These are phyloP conservation scores for Phaeophleospora eucalypticola DNA, from an alignment of 2,329 filamentous ascomycete genomes.

Conservation along the genomic window DNA sequence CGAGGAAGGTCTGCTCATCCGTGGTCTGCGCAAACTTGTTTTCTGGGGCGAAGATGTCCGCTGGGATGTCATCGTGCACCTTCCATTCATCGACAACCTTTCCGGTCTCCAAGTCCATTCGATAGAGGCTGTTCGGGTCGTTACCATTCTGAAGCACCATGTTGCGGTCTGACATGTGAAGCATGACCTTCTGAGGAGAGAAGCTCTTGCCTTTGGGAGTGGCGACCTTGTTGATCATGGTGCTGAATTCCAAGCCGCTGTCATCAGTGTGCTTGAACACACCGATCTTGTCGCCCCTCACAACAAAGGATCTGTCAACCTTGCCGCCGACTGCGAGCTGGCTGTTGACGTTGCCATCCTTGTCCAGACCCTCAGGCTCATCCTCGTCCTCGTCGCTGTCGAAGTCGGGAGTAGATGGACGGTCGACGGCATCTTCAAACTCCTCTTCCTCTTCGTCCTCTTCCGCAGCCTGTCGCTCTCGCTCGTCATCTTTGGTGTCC, in stretches of 20 bases:
- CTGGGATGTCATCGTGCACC: slow-evolving; percentile 90
- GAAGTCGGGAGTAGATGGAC: slow-evolving; percentile 68
- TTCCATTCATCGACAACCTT: slow-evolving; percentile 99
- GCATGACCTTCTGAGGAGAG: slow-evolving; percentile 93
- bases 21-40: slow-evolving; percentile 99
- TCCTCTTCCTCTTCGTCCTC: slow-evolving; percentile 53
- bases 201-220: slow-evolving; percentile 84
- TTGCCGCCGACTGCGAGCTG: slow-evolving; percentile 95
- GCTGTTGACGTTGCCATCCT: slow-evolving; percentile 83
- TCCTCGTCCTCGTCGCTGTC: slow-evolving; percentile 72
- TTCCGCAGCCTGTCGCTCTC: slow-evolving; percentile 53
- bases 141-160: slow-evolving; percentile 80
- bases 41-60: slow-evolving; percentile 87
- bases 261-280: slow-evolving; percentile 96
- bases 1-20: slow-evolving; percentile 88
- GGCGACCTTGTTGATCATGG: slow-evolving; percentile 92
- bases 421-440: slow-evolving; percentile 61
- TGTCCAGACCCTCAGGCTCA: slow-evolving; percentile 64
- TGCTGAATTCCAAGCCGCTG: slow-evolving; percentile 91
- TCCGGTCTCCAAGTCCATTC: slow-evolving; percentile 96
- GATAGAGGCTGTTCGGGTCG: slow-evolving; percentile 86
- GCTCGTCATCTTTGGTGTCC: slow-evolving; percentile 59
- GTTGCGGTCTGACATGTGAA: slow-evolving; percentile 84
- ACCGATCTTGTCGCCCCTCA: slow-evolving; percentile 94
- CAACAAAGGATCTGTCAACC: slow-evolving; percentile 93